These are phyloP conservation scores for Backusella mclennaniae DNA, from an alignment of 192 early-diverging fungal species.

Conservation along the genomic window DNA sequence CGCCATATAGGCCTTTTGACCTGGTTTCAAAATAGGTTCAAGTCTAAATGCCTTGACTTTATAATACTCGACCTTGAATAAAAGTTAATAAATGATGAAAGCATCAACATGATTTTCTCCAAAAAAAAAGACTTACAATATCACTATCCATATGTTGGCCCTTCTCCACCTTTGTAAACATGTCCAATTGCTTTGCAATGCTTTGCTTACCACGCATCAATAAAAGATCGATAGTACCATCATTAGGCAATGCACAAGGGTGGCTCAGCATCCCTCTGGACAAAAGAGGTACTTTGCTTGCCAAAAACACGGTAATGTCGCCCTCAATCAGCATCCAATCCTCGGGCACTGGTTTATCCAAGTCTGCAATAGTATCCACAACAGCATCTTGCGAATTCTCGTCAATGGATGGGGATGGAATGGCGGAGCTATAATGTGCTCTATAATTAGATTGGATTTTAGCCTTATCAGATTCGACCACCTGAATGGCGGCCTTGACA, in stretches of 20 bases:
- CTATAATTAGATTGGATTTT: conserved; percentile 40
- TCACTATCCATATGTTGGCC: conserved; percentile 45
- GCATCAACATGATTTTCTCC: not conserved
- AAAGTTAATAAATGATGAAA: not conserved
- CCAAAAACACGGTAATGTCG: conserved; percentile 39
- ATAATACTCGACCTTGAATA: conserved; percentile 51
- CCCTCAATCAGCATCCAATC: conserved; percentile 47
- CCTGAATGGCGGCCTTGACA: conserved; percentile 41
- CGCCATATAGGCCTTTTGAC: conserved; percentile 40
- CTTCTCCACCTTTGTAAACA: conserved; percentile 45
- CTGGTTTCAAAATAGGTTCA: conserved; percentile 32
- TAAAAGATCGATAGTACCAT: conserved; percentile 51
- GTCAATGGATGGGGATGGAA: not conserved
- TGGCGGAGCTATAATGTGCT: conserved; percentile 26
- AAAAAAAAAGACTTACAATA: conserved; percentile 35
- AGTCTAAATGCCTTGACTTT: conserved; percentile 57
- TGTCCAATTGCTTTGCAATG: conserved; percentile 25
- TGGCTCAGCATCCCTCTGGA: conserved; percentile 43
- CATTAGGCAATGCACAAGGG: conserved; percentile 51
- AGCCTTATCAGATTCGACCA: conserved; percentile 40
- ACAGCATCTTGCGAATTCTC: not conserved
- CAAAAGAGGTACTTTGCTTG: conserved; percentile 51
- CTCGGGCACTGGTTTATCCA: conserved; percentile 37
- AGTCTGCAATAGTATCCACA: conserved; percentile 23
- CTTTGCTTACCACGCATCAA: conserved; percentile 32